A percentile compares a stretch with the other conserved stretches of the same genome.
phyloP scores from a whole-genome alignment of 331 rosid species.

The Telfairia occidentalis region DNA sequence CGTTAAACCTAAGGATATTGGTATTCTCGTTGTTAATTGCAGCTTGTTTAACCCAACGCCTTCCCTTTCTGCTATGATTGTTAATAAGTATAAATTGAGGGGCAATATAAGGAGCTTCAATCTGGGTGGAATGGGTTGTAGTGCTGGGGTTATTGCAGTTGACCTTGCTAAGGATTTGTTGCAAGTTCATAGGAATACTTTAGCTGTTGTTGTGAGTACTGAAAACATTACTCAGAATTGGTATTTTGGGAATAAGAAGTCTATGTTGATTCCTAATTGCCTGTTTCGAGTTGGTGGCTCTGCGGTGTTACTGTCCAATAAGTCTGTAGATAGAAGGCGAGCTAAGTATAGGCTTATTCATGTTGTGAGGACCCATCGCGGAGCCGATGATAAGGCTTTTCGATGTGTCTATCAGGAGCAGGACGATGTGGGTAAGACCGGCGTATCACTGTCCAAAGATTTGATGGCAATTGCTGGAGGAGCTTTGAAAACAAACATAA shows the following conservation, averaged over 20 bases:
- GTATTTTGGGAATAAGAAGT: slow-evolving; percentile 19
- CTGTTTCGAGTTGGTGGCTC: slow-evolving; percentile 15
- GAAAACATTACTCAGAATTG: slow-evolving; percentile 18
- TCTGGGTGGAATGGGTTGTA: slow-evolving; percentile 20
- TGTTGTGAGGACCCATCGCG: slow-evolving; percentile 16
- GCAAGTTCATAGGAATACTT: slow-evolving; percentile 13
- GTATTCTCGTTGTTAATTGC: slow-evolving; percentile 18
- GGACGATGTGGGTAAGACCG: slow-evolving; percentile 7
- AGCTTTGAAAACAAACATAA: slow-evolving; percentile 15
- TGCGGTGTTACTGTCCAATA: slow-evolving; percentile 14
- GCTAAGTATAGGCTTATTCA: slow-evolving; percentile 17
- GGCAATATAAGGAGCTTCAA: slow-evolving; percentile 16
- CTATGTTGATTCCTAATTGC: slow-evolving; percentile 17
- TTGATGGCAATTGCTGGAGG: slow-evolving; percentile 17
- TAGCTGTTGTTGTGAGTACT: slow-evolving; percentile 17
- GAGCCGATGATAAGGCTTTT: slow-evolving; percentile 17
- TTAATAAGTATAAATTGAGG: slow-evolving; percentile 15
- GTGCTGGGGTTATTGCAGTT: slow-evolving; percentile 14
- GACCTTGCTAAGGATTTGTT: slow-evolving; percentile 15
- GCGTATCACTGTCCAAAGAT: slow-evolving; percentile 16
- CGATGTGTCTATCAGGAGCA: slow-evolving; percentile 16
- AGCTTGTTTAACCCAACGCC: slow-evolving; percentile 18
- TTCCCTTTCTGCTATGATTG: slow-evolving; percentile 18
- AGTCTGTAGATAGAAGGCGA: slow-evolving; percentile 4
- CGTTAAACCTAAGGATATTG: slow-evolving; percentile 16